Conservation (phyloP, 192 early-diverging fungal species). For the Backusella liffmaniae region DNA sequence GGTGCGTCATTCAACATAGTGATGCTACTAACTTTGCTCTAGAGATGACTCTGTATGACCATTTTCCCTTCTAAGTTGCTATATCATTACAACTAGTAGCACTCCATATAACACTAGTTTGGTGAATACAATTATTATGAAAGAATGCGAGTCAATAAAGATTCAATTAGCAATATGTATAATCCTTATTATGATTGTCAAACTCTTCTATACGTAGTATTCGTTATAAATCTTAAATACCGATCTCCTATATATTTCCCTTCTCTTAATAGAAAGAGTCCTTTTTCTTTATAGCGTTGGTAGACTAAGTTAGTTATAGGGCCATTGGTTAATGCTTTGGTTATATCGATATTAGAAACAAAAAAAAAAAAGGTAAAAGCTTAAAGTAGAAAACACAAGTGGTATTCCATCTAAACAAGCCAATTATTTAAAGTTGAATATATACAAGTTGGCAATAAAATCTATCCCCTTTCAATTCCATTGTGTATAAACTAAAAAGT, state of each 20-base stretch:
- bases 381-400: too few species aligned
- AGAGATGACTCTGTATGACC: neutral
- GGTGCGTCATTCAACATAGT: neutral
- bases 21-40: neutral
- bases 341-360: too few species aligned
- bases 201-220: too few species aligned
- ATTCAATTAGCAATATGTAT: neutral
- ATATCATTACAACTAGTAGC: neutral
- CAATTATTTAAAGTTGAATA: neutral
- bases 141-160: neutral
- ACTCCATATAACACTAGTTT: neutral
- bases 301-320: too few species aligned
- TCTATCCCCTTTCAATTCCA: neutral
- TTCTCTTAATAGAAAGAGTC: too few species aligned
- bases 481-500: neutral
- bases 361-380: too few species aligned
- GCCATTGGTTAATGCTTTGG: too few species aligned
- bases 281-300: too few species aligned
- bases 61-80: neutral
- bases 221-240: too few species aligned
- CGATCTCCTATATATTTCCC: too few species aligned
- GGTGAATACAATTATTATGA: neutral
- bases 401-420: neutral
- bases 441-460: neutral
- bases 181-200: neutral